phyloP scores from a whole-genome alignment of 768 basidiomycete genomes.

The Fomitopsis pulvina region DNA sequence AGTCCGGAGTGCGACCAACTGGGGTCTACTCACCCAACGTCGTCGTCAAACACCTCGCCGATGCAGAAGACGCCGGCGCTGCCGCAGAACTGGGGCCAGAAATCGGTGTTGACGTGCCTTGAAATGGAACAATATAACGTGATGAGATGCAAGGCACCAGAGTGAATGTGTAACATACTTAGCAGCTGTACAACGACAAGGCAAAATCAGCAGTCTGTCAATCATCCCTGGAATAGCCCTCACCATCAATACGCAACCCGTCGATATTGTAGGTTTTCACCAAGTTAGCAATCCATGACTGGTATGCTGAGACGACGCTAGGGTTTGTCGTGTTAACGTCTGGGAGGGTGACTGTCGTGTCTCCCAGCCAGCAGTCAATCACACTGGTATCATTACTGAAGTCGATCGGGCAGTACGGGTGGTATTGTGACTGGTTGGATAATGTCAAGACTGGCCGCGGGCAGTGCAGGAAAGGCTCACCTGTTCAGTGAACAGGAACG shows the following conservation, averaged over 20 bases:
- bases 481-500: constrained; percentile 60
- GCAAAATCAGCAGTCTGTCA: background rate
- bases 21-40: constrained; percentile 35
- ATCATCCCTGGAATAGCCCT: constrained; percentile 8
- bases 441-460: background rate
- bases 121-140: constrained; percentile 10
- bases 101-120: constrained; percentile 63
- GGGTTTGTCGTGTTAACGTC: constrained; percentile 75
- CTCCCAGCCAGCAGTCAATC: constrained; percentile 81
- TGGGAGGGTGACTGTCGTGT: constrained; percentile 62
- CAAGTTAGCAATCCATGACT: constrained; percentile 60
- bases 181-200: constrained; percentile 23
- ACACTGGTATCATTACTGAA: constrained; percentile 66
- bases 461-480: constrained; percentile 26
- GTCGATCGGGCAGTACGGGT: constrained; percentile 71
- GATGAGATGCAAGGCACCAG: constrained; percentile 21
- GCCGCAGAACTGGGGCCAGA: constrained; percentile 71
- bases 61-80: constrained; percentile 83
- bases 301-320: constrained; percentile 54
- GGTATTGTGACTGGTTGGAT: constrained; percentile 50
- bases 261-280: constrained; percentile 72
- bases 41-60: constrained; percentile 66
- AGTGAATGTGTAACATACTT: constrained; percentile 21
- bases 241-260: constrained; percentile 80
- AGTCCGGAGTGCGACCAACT: background rate